Evolutionary conservation across 2,329 filamentous ascomycete species (phyloP), one percentile per base, ranked within the genome.

Genomic region (Pseudogymnoascus sp.): DNA sequence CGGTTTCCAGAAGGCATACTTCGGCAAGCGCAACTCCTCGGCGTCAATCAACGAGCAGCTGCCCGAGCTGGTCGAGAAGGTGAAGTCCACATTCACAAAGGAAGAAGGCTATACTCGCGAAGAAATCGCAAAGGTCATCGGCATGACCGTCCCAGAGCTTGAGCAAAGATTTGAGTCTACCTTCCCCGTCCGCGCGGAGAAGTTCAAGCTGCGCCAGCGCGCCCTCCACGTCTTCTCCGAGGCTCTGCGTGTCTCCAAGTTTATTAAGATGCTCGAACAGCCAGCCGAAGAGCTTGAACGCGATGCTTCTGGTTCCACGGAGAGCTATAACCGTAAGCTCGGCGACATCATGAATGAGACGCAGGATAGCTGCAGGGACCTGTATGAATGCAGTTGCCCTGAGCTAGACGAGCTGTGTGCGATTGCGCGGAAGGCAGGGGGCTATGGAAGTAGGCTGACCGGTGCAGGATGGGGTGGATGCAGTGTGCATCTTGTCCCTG

Each of bases 381-480:
- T 90, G 3, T 99, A 95, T 76, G 91, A 97, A 71, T 97, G 93
- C 78, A 95, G 89, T 71, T 96, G 91, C 70, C 86, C 90, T 0
- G 93, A 97, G 76, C 84, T 97, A n/a, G 93, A 99, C 74, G 82
- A 90, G 66, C 83, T 99, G 39, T 97, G 93, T 75, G 75, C 81
- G 40, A 88, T 97, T 68, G 93, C 93, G 0, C 82, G 87, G 29
- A 81, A 79, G 14, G 90, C 90, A 0, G 95, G 95, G 1, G 86
- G 90, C 16, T 92, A 91, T 73, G 95, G 93, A 29, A 92, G 89
- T 69, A 81, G 93, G 26, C 78, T 97, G 69, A 97, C 93, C 0
- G 95, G 95, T 40, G 95, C 95, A 0, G 95, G 95, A 2, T 99
- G 95, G 95, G 95, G 95, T 66, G 95, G 95, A 2, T 97, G 95